These are phyloP conservation scores for Chondrus crispus DNA, from an alignment of 23 red algal genomes.

Conservation along the genomic window DNA sequence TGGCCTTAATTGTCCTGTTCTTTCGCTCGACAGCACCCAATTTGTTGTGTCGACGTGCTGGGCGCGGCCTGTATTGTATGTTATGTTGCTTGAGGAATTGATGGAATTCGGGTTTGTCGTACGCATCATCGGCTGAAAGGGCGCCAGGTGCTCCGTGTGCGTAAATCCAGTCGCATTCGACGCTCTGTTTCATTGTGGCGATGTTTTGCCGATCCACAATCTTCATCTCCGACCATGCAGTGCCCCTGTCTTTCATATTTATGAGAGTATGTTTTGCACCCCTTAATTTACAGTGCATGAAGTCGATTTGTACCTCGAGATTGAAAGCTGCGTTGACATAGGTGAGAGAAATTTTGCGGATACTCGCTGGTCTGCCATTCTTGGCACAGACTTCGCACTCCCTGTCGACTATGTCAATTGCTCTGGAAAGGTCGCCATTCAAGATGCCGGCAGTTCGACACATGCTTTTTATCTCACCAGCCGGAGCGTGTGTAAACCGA, in stretches of 20 bases:
- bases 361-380: neutral
- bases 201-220: neutral
- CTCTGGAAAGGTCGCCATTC: neutral
- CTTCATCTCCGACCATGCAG: neutral
- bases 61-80: conserved; percentile 8
- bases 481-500: neutral
- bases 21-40: conserved; percentile 1
- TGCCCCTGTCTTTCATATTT: neutral
- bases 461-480: neutral
- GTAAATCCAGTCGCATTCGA: neutral
- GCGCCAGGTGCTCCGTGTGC: neutral
- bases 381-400: conserved; percentile 10
- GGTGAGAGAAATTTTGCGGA: neutral
- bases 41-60: conserved; percentile 7
- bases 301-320: neutral
- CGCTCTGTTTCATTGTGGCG: neutral
- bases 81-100: neutral
- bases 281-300: neutral
- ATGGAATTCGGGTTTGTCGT: neutral
- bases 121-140: neutral
- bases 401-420: neutral
- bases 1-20: neutral
- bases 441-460: neutral
- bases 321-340: conserved; percentile 1
- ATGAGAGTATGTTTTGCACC: neutral